These are phyloP conservation scores for Rhizopogon vinicolor DNA, from an alignment of 768 basidiomycete genomes.

Conservation along the genomic window DNA sequence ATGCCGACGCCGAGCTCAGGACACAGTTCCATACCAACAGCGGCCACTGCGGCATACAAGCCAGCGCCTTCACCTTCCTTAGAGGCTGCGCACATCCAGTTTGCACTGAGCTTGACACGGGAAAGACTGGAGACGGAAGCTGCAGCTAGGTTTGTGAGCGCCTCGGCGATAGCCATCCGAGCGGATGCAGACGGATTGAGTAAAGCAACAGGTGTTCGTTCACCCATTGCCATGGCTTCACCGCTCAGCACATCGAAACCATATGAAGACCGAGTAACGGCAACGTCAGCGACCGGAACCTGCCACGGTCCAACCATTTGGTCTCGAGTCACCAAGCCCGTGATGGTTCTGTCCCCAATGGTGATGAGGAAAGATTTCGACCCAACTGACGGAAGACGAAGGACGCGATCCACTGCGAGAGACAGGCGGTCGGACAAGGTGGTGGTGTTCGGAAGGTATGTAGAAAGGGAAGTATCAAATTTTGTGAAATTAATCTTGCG, in stretches of 20 bases:
- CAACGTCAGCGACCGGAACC: conserved; percentile 95
- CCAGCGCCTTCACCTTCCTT: conserved; percentile 85
- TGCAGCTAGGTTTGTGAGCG: conserved; percentile 88
- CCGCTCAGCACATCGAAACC: conserved; percentile 82
- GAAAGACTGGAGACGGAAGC: conserved; percentile 66
- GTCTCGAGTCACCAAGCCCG: conserved; percentile 91
- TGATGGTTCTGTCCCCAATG: conserved; percentile 92
- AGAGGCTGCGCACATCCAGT: conserved; percentile 98
- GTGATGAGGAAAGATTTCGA: conserved; percentile 98
- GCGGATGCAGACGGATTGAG: conserved; percentile 87
- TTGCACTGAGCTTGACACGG: conserved; percentile 91
- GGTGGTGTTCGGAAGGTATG: conserved; percentile 51
- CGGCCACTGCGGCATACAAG: conserved; percentile 85
- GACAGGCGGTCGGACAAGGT: conserved; percentile 46
- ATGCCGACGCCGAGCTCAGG: conserved; percentile 89
- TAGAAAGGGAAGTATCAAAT: conserved; percentile 71
- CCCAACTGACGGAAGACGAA: conserved; percentile 87
- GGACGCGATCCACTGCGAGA: conserved; percentile 72
- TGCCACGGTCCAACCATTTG: conserved; percentile 99
- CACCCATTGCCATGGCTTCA: conserved; percentile 99
- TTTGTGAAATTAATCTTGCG: conserved; percentile 32
- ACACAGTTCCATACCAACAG: conserved; percentile 91
- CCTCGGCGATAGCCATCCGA: conserved; percentile 93
- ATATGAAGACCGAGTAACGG: conserved; percentile 91
- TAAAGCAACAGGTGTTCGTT: conserved; percentile 90